phyloP scores from a whole-genome alignment of 225 moss, liverwort and hornwort species.

The Asterella californica region DNA sequence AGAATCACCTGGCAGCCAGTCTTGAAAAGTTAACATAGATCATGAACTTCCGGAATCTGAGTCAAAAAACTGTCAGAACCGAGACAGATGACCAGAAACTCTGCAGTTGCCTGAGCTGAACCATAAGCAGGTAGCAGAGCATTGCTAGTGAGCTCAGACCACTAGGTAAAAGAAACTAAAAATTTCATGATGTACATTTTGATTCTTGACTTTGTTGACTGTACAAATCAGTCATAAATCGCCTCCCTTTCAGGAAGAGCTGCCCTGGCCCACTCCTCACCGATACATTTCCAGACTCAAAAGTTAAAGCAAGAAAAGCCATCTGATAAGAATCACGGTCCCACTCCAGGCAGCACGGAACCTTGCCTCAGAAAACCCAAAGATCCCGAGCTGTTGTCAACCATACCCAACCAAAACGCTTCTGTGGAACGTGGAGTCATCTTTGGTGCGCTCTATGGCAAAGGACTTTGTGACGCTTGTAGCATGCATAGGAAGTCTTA shows the following conservation, averaged over 20 bases:
- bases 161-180: constrained; percentile 24
- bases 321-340: constrained; percentile 32
- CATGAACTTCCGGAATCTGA: constrained; percentile 41
- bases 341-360: constrained; percentile 26
- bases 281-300: constrained; percentile 31
- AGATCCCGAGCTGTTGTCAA: constrained; percentile 24
- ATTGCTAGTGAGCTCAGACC: constrained; percentile 40
- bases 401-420: constrained; percentile 24
- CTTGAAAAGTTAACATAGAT: constrained; percentile 39
- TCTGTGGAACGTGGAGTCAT: constrained; percentile 13
- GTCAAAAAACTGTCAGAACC: constrained; percentile 41
- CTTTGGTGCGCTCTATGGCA: constrained; percentile 20
- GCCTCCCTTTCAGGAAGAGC: constrained; percentile 27
- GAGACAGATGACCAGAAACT: constrained; percentile 45
- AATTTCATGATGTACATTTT: constrained; percentile 38
- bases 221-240: constrained; percentile 43
- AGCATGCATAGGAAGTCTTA: constrained; percentile 21
- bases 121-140: constrained; percentile 38
- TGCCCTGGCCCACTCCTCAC: constrained; percentile 33
- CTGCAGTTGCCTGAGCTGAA: constrained; percentile 37
- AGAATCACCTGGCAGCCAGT: constrained; percentile 49
- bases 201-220: constrained; percentile 35
- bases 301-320: constrained; percentile 33
- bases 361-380: constrained; percentile 13
- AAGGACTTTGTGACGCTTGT: constrained; percentile 23